phyloP scores from a whole-genome alignment of 2,329 filamentous ascomycete species.

The Paramyrothecium sp. region DNA sequence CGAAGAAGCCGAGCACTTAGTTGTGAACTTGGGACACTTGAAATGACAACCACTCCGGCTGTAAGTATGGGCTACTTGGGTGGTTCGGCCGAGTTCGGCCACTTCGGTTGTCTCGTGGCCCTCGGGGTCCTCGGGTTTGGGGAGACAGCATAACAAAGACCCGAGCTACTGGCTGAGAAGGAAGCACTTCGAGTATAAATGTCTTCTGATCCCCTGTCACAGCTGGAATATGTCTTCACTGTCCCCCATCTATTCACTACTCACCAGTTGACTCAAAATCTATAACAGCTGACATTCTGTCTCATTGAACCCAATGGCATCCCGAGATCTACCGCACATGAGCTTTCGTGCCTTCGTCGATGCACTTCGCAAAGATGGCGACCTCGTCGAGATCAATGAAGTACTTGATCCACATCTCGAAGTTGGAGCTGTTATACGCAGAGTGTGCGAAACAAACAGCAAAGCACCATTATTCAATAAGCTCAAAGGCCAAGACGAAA shows the following conservation, averaged over 20 bases:
- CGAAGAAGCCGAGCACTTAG: background rate
- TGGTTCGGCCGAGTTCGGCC: too few relatives aligned
- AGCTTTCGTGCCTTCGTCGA: constrained; percentile 9
- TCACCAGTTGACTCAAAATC: too few relatives aligned
- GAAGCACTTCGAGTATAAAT: background rate
- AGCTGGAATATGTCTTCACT: background rate
- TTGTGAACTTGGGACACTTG: too few relatives aligned
- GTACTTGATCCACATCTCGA: constrained; percentile 43
- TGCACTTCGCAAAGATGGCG: constrained; percentile 25
- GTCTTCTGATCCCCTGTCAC: background rate
- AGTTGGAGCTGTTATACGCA: constrained; percentile 42
- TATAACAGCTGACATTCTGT: too few relatives aligned
- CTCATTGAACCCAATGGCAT: too few relatives aligned
- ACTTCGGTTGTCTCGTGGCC: background rate
- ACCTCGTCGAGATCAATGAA: constrained; percentile 40
- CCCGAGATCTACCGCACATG: background rate
- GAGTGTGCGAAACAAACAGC: constrained; percentile 40
- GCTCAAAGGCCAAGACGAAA: constrained; percentile 35
- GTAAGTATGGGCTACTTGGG: too few relatives aligned
- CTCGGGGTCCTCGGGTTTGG: background rate
- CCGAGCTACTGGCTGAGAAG: background rate
- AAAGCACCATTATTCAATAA: constrained; percentile 52
- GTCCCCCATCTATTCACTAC: background rate
- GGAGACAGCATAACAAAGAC: background rate
- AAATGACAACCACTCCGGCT: too few relatives aligned